phyloP scores from a whole-genome alignment of 805 yeast species.

The Geotrichum ghanense region DNA sequence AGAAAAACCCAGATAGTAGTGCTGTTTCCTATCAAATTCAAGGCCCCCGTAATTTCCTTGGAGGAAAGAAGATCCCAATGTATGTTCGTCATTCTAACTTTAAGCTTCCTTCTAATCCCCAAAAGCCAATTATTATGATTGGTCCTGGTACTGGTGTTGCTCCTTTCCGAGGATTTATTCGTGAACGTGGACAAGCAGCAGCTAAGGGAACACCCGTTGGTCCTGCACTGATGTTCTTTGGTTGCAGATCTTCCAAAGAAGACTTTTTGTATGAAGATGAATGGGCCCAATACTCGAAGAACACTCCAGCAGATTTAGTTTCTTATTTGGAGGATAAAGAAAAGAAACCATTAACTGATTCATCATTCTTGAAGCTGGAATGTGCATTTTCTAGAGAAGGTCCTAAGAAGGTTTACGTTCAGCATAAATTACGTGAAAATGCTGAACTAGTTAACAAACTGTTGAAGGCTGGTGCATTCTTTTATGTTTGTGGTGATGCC shows the following conservation, averaged over 20 bases:
- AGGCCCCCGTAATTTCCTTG: constrained; percentile 69
- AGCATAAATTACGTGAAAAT: constrained; percentile 50
- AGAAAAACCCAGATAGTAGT: constrained; percentile 19
- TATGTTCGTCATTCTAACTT: constrained; percentile 93
- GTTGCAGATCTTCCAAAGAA: constrained; percentile 68
- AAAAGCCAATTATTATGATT: constrained; percentile 76
- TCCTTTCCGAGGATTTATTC: constrained; percentile 89
- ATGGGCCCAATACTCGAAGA: constrained; percentile 55
- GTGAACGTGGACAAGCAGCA: constrained; percentile 63
- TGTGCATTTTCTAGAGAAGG: constrained; percentile 82
- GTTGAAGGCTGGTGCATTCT: constrained; percentile 60
- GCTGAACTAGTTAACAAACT: constrained; percentile 40
- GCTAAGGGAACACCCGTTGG: constrained; percentile 50
- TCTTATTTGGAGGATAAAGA: constrained; percentile 9
- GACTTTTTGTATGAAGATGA: constrained; percentile 84
- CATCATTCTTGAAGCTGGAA: constrained; percentile 36
- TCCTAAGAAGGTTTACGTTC: constrained; percentile 66
- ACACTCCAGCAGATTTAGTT: not conserved
- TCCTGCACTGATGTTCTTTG: constrained; percentile 67
- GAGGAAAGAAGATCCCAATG: constrained; percentile 55
- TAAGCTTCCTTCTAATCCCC: constrained; percentile 79
- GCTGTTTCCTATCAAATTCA: constrained; percentile 52
- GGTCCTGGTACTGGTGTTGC: constrained; percentile 99
- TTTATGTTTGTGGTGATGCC: constrained; percentile 97
- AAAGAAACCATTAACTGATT: constrained; percentile 10